A percentile compares a stretch with the other conserved stretches of the same genome.
Conservation (phyloP, 352 stramenopile species). For the Thalassiosira mediterranea region DNA sequence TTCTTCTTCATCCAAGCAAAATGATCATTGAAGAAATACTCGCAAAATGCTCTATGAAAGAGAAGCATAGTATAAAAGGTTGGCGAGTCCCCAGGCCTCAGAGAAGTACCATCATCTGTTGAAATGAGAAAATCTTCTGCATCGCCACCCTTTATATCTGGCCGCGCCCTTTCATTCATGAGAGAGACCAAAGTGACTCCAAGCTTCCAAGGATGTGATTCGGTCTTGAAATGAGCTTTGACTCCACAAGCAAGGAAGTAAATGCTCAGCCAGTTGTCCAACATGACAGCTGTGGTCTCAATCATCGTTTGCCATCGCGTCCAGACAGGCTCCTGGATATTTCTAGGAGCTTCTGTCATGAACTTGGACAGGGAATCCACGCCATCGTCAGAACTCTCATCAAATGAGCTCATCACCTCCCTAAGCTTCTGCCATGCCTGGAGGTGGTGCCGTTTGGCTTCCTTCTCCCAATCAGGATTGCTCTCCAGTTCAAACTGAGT, state of each 20-base stretch:
- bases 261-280: neutral
- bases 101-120: neutral
- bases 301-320: slow-evolving; percentile 15
- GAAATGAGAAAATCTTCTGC: neutral
- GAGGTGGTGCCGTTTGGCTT: neutral
- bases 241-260: neutral
- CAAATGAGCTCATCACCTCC: slow-evolving; percentile 4
- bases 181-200: slow-evolving; percentile 13
- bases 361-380: no score
- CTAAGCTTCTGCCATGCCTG: slow-evolving; percentile 4
- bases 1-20: slow-evolving; percentile 12
- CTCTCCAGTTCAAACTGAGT: no score
- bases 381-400: slow-evolving; percentile 8
- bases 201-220: slow-evolving; percentile 4
- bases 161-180: slow-evolving; percentile 10
- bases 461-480: no score
- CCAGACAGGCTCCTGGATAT: slow-evolving; percentile 18
- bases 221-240: neutral
- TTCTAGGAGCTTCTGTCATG: neutral
- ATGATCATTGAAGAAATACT: neutral
- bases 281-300: neutral
- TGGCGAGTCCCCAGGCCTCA: slow-evolving; percentile 2
- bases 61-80: slow-evolving; percentile 7
- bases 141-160: neutral
- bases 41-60: slow-evolving; percentile 13